Evolutionary conservation across 495 filamentous ascomycete genomes (phyloP).

Genomic region (Recurvomyces mirabilis): DNA sequence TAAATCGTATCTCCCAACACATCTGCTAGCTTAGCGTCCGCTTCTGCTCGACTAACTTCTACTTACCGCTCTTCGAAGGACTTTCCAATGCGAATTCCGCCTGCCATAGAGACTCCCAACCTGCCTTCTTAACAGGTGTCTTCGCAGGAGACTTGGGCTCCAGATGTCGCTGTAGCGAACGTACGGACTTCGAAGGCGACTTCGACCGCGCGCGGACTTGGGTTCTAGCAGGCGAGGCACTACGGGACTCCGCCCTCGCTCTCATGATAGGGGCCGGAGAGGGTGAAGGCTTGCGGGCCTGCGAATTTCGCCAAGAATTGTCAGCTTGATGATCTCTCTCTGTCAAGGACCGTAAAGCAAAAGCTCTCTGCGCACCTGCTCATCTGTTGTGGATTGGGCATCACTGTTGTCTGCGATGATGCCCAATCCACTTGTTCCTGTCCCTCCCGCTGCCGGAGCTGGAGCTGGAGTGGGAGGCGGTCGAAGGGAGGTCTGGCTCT

Average conservation of each 20-base stretch:
- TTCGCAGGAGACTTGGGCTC: conserved; percentile 12
- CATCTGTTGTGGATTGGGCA: conserved; percentile 10
- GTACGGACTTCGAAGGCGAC: conserved; percentile 17
- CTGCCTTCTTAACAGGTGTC: conserved; percentile 10
- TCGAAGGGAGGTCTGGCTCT: conserved; percentile 12
- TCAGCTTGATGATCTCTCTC: too few species aligned
- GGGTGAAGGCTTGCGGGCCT: background rate
- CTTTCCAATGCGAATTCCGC: conserved; percentile 17
- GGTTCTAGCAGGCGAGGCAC: conserved; percentile 2
- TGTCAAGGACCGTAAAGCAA: too few species aligned
- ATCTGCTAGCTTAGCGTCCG: too few species aligned
- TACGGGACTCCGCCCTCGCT: background rate
- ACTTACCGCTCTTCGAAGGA: conserved; percentile 3
- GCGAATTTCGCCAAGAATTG: background rate
- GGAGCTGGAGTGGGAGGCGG: conserved; percentile 9
- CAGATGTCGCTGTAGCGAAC: conserved; percentile 17
- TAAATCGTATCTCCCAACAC: too few species aligned
- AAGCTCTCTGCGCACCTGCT: conserved; percentile 31
- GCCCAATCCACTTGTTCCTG: conserved; percentile 12
- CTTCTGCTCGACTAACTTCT: too few species aligned
- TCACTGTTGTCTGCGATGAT: conserved; percentile 19
- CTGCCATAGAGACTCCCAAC: conserved; percentile 17
- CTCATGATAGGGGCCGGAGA: background rate
- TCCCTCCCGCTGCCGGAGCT: background rate
- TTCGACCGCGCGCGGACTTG: conserved; percentile 7